Base-by-base conservation (phyloP, 257 asterid genomes). In the Petunia axillaris region DNA sequence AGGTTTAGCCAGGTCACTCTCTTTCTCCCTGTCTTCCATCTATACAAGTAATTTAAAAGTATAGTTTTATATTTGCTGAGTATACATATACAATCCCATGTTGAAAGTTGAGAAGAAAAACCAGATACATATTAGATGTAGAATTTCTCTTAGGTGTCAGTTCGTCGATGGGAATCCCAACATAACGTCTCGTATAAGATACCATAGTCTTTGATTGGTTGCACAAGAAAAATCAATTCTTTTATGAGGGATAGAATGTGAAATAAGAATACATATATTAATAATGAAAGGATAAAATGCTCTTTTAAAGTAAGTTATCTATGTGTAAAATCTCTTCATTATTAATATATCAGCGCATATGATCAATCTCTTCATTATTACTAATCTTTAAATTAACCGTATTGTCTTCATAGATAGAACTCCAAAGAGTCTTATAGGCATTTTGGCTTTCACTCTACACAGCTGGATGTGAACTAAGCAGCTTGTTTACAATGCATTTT, bases 1-100 rank as follows among this genome's bases (percentile, higher is more conserved):
- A 89, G 95, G 83, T 91, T 90, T 83, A 91, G 95, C 85, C 91
- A 89, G 91, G 91, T 87, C 2, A 11, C 10, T 39, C 41, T 8
- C 4, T 46, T 14, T 44, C 43, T 77, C 2, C 11, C 44, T 3
- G 10, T 8, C n/a, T 13, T 55, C 6, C 62, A 1, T 48, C 4
- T 6, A 8, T 59, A 25, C 25, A 25, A 25, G 67, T 81, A 2
- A 16, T 50, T 25, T 6, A 8, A 50, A 4, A 6, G 48, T 4
- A 6, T 25, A 54, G 1, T 38, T 53, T n/a, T 38, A 10, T 43
- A 66, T 70, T 13, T 41, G 3, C 35, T 36, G 60, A 1, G 76
- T 4, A 58, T 46, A 15, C 3, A 0, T 10, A 71, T 43, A 48
- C 25, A 25, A 5, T 71, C 25, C 14, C 58, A 48, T 2, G 6